Evolutionary conservation across 805 yeast genomes (phyloP).

Genomic region (Spathaspora arborariae): DNA sequence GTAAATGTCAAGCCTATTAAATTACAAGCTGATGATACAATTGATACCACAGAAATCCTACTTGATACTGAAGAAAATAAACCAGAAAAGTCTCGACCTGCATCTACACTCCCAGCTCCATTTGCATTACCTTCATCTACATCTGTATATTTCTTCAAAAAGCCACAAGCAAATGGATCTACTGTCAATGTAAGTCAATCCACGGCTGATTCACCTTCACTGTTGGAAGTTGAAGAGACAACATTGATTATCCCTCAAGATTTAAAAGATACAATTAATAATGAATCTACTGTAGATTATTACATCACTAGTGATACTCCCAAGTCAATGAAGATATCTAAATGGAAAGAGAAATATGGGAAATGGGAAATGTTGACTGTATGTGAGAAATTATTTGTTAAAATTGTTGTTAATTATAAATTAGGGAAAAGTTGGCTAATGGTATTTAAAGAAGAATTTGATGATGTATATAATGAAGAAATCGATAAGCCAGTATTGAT

Average conservation of each 20-base stretch:
- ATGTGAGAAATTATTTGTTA: constrained; percentile 32
- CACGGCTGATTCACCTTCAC: neutral
- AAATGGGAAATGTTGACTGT: constrained; percentile 44
- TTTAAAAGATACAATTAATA: constrained; percentile 35
- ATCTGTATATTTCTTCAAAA: constrained; percentile 35
- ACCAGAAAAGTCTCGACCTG: neutral
- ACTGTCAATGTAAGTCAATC: constrained; percentile 3
- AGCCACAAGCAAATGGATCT: constrained; percentile 8
- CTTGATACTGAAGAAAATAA: constrained; percentile 1
- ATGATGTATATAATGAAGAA: constrained; percentile 23
- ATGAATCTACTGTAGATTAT: constrained; percentile 34
- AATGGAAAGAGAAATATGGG: constrained; percentile 39
- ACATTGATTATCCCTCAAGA: constrained; percentile 30
- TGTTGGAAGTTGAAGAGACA: constrained; percentile 10
- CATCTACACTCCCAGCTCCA: constrained; percentile 26
- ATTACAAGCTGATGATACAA: neutral
- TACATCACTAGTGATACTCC: constrained; percentile 32
- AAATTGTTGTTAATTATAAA: constrained; percentile 37
- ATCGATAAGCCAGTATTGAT: constrained; percentile 35
- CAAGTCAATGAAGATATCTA: constrained; percentile 36
- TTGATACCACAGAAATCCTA: neutral
- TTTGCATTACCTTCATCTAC: constrained; percentile 46
- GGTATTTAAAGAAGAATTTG: constrained; percentile 38
- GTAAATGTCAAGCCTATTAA: neutral
- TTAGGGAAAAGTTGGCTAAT: constrained; percentile 33